Evolutionary conservation across 208 protist species (phyloP).

Genomic region (Wallacemonas sp.): DNA sequence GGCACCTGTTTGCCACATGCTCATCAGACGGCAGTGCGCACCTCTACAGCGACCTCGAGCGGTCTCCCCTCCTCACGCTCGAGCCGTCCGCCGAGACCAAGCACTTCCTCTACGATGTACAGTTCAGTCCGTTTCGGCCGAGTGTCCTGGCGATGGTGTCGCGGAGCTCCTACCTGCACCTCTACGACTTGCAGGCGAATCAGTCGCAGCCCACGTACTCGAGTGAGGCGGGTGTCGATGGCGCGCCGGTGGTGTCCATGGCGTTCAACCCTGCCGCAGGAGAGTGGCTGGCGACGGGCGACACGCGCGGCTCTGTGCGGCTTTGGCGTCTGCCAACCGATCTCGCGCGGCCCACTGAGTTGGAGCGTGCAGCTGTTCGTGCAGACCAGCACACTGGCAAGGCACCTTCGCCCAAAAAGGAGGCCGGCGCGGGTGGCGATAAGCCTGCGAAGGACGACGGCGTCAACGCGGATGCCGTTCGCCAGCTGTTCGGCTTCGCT

Average conservation of each 20-base stretch:
- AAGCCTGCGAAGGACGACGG: neutral
- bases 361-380: slow-evolving; percentile 75
- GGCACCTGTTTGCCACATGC: slow-evolving; percentile 84
- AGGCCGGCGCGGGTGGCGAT: neutral
- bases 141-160: slow-evolving; percentile 80
- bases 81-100: slow-evolving; percentile 82
- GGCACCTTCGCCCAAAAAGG: neutral
- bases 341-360: slow-evolving; percentile 70
- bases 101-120: slow-evolving; percentile 81
- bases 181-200: slow-evolving; percentile 85
- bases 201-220: slow-evolving; percentile 62
- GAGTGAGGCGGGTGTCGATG: slow-evolving; percentile 60
- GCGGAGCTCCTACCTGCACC: slow-evolving; percentile 71
- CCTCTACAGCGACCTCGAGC: slow-evolving; percentile 81
- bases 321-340: slow-evolving; percentile 78
- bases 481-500: slow-evolving; percentile 65
- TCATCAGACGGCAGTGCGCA: slow-evolving; percentile 85
- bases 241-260: slow-evolving; percentile 58
- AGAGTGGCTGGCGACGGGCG: slow-evolving; percentile 81
- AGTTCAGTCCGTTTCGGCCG: slow-evolving; percentile 87
- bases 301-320: slow-evolving; percentile 58
- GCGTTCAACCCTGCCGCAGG: slow-evolving; percentile 62
- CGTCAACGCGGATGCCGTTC: slow-evolving; percentile 24
- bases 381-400: slow-evolving; percentile 25
- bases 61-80: slow-evolving; percentile 61